phyloP scores from a whole-genome alignment of 108 stramenopile genomes.

The Nitzschia sp. region DNA sequence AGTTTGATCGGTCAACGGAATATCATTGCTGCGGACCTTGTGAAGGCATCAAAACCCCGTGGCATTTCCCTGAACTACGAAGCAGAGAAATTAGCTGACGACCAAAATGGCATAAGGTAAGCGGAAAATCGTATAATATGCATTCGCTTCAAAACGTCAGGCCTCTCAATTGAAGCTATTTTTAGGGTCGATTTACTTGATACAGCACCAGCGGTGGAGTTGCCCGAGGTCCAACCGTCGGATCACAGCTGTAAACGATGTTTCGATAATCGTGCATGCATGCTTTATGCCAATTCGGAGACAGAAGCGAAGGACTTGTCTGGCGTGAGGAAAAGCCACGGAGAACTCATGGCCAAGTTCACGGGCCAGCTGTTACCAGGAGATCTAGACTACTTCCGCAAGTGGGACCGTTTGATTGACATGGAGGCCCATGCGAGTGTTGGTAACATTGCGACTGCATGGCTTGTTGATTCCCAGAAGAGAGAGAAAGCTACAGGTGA shows the following conservation, averaged over 20 bases:
- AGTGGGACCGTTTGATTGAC: conserved; percentile 89
- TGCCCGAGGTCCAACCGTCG: conserved; percentile 57
- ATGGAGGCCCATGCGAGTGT: conserved; percentile 63
- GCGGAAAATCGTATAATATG: too few relatives aligned
- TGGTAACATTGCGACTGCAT: conserved; percentile 44
- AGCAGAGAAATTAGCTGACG: conserved; percentile 29
- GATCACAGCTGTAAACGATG: conserved; percentile 67
- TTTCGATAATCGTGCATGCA: conserved; percentile 80
- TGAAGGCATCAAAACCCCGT: conserved; percentile 57
- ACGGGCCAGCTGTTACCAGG: conserved; percentile 62
- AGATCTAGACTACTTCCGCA: conserved; percentile 78
- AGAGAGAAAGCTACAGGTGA: conserved; percentile 65
- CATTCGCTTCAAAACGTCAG: neutral
- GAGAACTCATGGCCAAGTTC: conserved; percentile 53
- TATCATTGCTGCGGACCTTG: conserved; percentile 56
- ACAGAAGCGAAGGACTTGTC: conserved; percentile 10
- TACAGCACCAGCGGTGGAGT: conserved; percentile 26
- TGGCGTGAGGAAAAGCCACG: conserved; percentile 35
- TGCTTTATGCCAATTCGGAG: conserved; percentile 78
- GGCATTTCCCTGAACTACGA: conserved; percentile 62
- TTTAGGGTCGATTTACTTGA: conserved; percentile 9
- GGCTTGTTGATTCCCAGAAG: conserved; percentile 58
- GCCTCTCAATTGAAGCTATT: neutral
- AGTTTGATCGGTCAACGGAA: conserved; percentile 80
- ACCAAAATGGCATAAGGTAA: conserved; percentile 4